Base-by-base conservation (phyloP, 768 basidiomycete species). In the Phylloporus sp. region DNA sequence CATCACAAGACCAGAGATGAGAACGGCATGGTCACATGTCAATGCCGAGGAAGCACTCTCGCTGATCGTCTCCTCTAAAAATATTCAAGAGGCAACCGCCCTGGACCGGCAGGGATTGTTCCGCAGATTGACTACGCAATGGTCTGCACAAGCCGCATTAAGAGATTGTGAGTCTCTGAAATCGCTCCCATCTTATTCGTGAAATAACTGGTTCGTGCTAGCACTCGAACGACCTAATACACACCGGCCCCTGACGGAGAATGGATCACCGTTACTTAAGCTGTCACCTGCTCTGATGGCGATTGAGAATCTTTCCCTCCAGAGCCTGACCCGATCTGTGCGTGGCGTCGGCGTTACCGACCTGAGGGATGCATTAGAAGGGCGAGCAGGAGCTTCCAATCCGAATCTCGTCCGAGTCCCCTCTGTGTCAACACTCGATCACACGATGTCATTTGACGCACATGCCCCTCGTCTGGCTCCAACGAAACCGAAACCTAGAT, bases 201-300 rank as follows among this genome's bases (percentile, higher is more conserved):
- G 20, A 46, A 32, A 38, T 50, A 12, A 58, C 47, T 29, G 13
- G 43, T 56, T 29, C 7, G 18, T 5, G 13, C 18, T 6, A 85
- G 85, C 85, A 10, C 72, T 81, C 28, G 85, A 86, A 59, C 73
- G 72, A 45, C 74, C 77, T 13, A 69, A 73, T 12, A 69, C 68
- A 12, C 81, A 78, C 53, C 84, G 91, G 20, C 77, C 80, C 20
- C 76, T 86, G 22, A 80, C 80, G 49, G 88, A 91, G 58, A 82
- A 82, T 13, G 72, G 86, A 35, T 82, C 87, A 2, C 86, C 88
- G 3, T 76, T 92, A 38, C 77, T 91, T 47, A 89, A 84, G 64
- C 81, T 93, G 29, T 87, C 90, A 6, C 90, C 90, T 29, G 84
- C 86, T 15, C 73, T 95, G 55, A 95, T 94, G 90, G 85, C 89